A percentile compares a stretch with the other conserved stretches of the same genome.
Conservation (phyloP, 331 rosid genomes). For the Pyracantha coccinea region DNA sequence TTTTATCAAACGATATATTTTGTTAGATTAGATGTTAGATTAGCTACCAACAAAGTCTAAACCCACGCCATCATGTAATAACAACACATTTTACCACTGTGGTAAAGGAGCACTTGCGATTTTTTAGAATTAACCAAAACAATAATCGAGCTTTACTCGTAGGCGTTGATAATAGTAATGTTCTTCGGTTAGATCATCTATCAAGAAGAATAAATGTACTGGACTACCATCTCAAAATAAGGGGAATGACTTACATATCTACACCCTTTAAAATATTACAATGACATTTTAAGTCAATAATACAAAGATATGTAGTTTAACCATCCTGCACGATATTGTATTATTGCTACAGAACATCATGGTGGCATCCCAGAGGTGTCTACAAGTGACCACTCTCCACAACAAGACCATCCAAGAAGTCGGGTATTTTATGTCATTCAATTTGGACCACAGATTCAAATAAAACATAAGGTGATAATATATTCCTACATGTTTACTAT, state of each 20-base stretch:
- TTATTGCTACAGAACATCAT: too few relatives aligned
- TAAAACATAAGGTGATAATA: background rate
- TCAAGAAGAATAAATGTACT: background rate
- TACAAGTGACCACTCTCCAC: background rate
- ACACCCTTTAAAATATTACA: background rate
- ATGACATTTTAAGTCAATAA: too few relatives aligned
- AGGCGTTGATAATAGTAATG: background rate
- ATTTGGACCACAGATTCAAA: background rate
- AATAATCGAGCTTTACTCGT: background rate
- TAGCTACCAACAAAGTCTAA: too few relatives aligned
- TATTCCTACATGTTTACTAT: too few relatives aligned
- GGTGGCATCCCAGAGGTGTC: background rate
- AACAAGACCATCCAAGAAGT: background rate
- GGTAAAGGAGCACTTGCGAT: too few relatives aligned
- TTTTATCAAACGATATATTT: too few relatives aligned
- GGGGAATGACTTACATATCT: background rate
- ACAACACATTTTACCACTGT: too few relatives aligned
- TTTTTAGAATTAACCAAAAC: too few relatives aligned
- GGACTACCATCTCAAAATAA: background rate
- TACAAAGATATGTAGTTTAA: background rate
- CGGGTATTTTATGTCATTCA: too few relatives aligned
- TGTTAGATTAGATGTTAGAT: too few relatives aligned
- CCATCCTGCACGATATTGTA: too few relatives aligned
- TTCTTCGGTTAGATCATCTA: background rate
- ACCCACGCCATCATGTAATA: rapidly evolving